Conservation (phyloP, 1,139 yeast species). For the Insectozyma bohioensis region DNA sequence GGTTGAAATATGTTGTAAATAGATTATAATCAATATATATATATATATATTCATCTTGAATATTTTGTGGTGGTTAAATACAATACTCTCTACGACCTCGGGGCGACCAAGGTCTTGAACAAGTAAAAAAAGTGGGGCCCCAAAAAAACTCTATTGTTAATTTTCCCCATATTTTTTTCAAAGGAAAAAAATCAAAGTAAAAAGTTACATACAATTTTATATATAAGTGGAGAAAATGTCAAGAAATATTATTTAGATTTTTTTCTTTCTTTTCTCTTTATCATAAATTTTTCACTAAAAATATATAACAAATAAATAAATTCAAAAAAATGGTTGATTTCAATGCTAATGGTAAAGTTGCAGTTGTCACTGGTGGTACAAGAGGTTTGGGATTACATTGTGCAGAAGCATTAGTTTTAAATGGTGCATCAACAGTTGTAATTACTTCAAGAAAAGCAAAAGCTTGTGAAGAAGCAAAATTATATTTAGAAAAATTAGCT, state of each 20-base stretch:
- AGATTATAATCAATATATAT: too few relatives aligned
- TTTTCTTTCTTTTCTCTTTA: background rate
- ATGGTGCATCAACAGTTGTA: slow-evolving; percentile 64
- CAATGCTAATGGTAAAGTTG: slow-evolving; percentile 62
- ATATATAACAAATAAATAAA: background rate
- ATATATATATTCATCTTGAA: too few relatives aligned
- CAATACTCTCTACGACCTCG: too few relatives aligned
- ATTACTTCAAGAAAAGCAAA: slow-evolving; percentile 65
- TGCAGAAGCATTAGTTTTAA: slow-evolving; percentile 63
- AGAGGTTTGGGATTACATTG: slow-evolving; percentile 72
- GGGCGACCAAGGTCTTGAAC: too few relatives aligned
- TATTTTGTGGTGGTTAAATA: too few relatives aligned
- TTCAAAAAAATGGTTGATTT: slow-evolving; percentile 39
- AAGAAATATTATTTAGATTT: too few relatives aligned
- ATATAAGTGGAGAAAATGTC: too few relatives aligned
- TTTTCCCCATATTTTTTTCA: background rate
- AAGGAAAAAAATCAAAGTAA: too few relatives aligned
- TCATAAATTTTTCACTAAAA: background rate
- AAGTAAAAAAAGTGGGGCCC: too few relatives aligned
- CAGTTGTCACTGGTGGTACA: slow-evolving; percentile 78
- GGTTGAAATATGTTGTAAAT: too few relatives aligned
- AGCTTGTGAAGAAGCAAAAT: slow-evolving; percentile 64
- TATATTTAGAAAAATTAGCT: slow-evolving; percentile 48
- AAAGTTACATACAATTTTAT: too few relatives aligned
- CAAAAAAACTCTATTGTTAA: too few relatives aligned